Evolutionary conservation across 768 basidiomycete species (phyloP), one percentile per base, ranked within the genome.

Genomic region (Amanita muscaria): DNA sequence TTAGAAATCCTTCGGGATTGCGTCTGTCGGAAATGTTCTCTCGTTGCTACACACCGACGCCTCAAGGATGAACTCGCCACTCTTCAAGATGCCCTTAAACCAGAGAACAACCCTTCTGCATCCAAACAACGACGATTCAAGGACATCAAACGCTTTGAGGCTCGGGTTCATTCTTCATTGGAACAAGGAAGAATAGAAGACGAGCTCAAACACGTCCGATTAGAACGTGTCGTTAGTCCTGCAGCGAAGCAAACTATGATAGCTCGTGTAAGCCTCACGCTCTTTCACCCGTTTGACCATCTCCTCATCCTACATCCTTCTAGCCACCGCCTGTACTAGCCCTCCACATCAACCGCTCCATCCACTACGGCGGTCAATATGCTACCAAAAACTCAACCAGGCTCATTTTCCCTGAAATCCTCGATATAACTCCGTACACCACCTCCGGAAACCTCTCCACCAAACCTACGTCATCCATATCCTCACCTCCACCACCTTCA

Each of bases 241-340:
- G 88, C 84, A 5, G 90, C 86, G 15, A 91, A 90, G 60, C 88
- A 88, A 59, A 82, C 85, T n/a, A 90, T 93, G 83, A 74, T 91
- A 49, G 91, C 90, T 22, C 69, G 91, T 60, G 89, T 88, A 59
- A 54, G 83, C n/a, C n/a, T n/a, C n/a, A n/a, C n/a, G n/a, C n/a
- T n/a, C n/a, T 68, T 23, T 31, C 40, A 46, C 38, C 42, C 38
- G 40, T 35, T 39, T 31, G 35, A 33, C 23, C 7, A 39, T 32
- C 34, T 42, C 24, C 23, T 16, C 30, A 30, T 31, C 37, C 18
- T n/a, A 14, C 24, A 38, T 15, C 40, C 21, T 14, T 33, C n/a
- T 57, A 91, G 80, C 87, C 96, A 11, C 94, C 96, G 0, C 78
- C 77, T 3, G 79, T 93, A 1, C 78, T 98, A 12, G 82, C 78